Conservation (phyloP, 2,329 filamentous ascomycete genomes). For the Penicillium vulpinum region DNA sequence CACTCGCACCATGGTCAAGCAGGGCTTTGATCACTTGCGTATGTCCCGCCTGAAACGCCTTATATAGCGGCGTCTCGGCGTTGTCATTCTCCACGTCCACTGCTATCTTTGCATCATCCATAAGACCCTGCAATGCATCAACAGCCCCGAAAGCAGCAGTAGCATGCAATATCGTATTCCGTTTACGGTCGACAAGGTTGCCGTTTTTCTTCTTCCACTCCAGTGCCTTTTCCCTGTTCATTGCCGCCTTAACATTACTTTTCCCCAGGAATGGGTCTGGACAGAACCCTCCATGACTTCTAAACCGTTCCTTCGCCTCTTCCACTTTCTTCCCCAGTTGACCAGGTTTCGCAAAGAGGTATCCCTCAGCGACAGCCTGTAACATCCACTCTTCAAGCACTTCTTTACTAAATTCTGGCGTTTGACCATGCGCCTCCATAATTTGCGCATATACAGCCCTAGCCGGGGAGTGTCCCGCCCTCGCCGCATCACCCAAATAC, state of each 20-base stretch:
- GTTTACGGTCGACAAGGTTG: constrained; percentile 22
- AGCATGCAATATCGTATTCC: constrained; percentile 29
- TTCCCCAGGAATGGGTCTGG: constrained; percentile 27
- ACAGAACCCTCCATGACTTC: constrained; percentile 25
- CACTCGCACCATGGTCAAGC: constrained; percentile 24
- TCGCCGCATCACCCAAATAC: constrained; percentile 26
- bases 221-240: constrained; percentile 6
- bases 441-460: constrained; percentile 29
- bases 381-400: constrained; percentile 25
- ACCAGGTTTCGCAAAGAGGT: constrained; percentile 19
- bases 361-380: constrained; percentile 27
- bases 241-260: constrained; percentile 11
- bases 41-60: constrained; percentile 32
- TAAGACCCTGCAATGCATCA: constrained; percentile 14
- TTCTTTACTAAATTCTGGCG: constrained; percentile 16
- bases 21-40: constrained; percentile 23
- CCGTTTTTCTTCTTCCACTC: constrained; percentile 13
- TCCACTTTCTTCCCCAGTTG: constrained; percentile 10
- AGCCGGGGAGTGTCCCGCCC: constrained; percentile 24
- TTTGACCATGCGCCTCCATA: constrained; percentile 23
- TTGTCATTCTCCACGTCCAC: constrained; percentile 28
- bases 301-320: constrained; percentile 20
- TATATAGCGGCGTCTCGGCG: constrained; percentile 29
- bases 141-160: constrained; percentile 24
- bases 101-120: constrained; percentile 15